These are phyloP conservation scores for Hyphopichia buzzinii DNA, from an alignment of 1,139 yeast species.

Conservation along the genomic window DNA sequence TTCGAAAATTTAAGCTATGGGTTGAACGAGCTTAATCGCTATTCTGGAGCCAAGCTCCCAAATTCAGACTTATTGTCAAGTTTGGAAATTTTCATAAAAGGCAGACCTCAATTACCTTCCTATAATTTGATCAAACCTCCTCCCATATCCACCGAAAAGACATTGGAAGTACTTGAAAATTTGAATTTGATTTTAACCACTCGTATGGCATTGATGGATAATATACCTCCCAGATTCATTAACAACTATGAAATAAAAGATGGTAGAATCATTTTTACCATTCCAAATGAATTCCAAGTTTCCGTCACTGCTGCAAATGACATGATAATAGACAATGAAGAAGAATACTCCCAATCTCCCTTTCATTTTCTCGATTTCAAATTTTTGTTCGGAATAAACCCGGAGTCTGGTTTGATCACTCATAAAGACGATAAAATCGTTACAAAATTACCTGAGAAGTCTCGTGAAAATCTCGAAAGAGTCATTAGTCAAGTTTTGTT, in stretches of 20 bases:
- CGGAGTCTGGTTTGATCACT: slow-evolving; percentile 32
- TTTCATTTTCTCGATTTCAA: slow-evolving; percentile 77
- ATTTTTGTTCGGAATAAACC: slow-evolving; percentile 52
- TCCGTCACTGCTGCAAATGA: slow-evolving; percentile 63
- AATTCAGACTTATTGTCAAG: slow-evolving; percentile 88
- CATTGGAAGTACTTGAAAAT: slow-evolving; percentile 62
- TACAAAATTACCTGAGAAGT: slow-evolving; percentile 32
- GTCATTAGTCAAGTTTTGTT: slow-evolving; percentile 57
- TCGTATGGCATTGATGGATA: slow-evolving; percentile 64
- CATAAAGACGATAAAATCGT: slow-evolving; percentile 24
- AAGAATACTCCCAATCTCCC: slow-evolving; percentile 50
- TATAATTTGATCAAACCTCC: slow-evolving; percentile 56
- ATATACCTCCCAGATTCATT: slow-evolving; percentile 62
- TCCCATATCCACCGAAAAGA: slow-evolving; percentile 53
- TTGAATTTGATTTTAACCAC: slow-evolving; percentile 73
- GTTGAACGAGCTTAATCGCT: slow-evolving; percentile 56
- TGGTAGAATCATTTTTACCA: slow-evolving; percentile 71
- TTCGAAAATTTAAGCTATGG: slow-evolving; percentile 58
- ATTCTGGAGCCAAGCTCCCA: slow-evolving; percentile 83
- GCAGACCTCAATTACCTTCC: slow-evolving; percentile 74
- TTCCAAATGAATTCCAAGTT: slow-evolving; percentile 65
- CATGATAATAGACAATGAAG: slow-evolving; percentile 46
- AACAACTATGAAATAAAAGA: slow-evolving; percentile 60
- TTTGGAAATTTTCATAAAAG: slow-evolving; percentile 74
- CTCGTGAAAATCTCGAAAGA: slow-evolving; percentile 50